phyloP scores from a whole-genome alignment of 2,329 filamentous ascomycete genomes.

The Dendryphion nanum region DNA sequence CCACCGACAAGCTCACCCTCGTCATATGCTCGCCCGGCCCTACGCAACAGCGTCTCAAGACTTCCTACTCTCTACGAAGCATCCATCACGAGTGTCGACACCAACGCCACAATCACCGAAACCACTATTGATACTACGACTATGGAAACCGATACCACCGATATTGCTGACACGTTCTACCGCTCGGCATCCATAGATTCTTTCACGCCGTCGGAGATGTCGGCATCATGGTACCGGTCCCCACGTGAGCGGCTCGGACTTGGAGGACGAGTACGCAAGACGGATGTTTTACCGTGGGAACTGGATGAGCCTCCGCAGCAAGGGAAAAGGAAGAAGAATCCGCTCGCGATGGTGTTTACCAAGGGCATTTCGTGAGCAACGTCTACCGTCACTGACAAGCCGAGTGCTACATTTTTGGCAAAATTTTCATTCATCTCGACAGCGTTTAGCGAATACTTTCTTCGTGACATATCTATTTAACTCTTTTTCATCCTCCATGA shows the following conservation, averaged over 20 bases:
- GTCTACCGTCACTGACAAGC: too few species aligned
- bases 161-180: constrained; percentile 12
- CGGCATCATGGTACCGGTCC: constrained; percentile 35
- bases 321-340: constrained; percentile 31
- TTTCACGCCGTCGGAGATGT: constrained; percentile 34
- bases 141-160: background rate
- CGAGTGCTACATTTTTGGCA: too few species aligned
- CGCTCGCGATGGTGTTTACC: constrained; percentile 20
- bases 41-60: constrained; percentile 12
- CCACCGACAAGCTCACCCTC: constrained; percentile 3
- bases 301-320: constrained; percentile 5
- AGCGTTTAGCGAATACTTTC: too few species aligned
- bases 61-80: constrained; percentile 34
- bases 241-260: constrained; percentile 38
- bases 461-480: too few species aligned
- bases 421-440: too few species aligned
- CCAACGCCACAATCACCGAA: constrained; percentile 14
- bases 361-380: background rate
- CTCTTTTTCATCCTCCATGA: too few species aligned
- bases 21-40: background rate
- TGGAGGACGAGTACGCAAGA: constrained; percentile 33
- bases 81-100: constrained; percentile 19
- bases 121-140: too few species aligned
- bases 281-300: constrained; percentile 34
- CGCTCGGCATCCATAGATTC: constrained; percentile 8